Base-by-base conservation (phyloP, 2,329 filamentous ascomycete species). In the Botrytis pseudocinerea region DNA sequence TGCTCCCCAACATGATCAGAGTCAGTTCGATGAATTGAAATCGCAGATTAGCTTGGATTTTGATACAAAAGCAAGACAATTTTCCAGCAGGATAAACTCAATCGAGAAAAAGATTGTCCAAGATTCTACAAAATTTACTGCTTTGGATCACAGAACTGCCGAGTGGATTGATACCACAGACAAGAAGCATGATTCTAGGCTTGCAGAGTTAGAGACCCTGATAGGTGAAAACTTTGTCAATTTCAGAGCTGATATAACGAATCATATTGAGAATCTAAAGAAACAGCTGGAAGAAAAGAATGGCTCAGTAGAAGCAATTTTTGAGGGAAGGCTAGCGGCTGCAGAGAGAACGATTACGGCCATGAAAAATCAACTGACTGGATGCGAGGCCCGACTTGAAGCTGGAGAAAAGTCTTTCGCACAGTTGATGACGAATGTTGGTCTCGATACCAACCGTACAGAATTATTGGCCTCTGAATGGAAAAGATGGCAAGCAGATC, bases 141-240 rank as follows among this genome's bases (percentile, higher is more conserved):
- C 70, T 7, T 72, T 72, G 28, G 70, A 72, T 28, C 70, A 72
- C 14, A 38, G 51, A 2, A 72, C 70, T 44, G 70, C 70, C 12
- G 62, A 72, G 22, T 72, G 62, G 70, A 32, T 72, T 22, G n/a
- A 40, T 28, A 59, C 38, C 18, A 68, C 32, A 16, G 48, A 72
- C n/a, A 48, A 40, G 16, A 68, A 59, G 25, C 38, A 57, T 12
- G 51, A 38, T 35, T 48, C 28, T 25, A 72, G 46, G 38, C 38
- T 72, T n/a, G 46, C 35, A 46, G 48, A 32, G n/a, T 60, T 72
- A 25, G 38, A 68, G 25, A 48, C 32, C 22, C 20, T 16, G n/a
- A 68, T 68, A 35, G 5, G 20, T 12, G 38, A 72, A 61, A 51
- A 38, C 9, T 2, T 68, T 5, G 35, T 68, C 10, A 28, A 35